Evolutionary conservation across 2,329 filamentous ascomycete species (phyloP), one percentile per base, ranked within the genome.

Genomic region (Neobulgaria alba): DNA sequence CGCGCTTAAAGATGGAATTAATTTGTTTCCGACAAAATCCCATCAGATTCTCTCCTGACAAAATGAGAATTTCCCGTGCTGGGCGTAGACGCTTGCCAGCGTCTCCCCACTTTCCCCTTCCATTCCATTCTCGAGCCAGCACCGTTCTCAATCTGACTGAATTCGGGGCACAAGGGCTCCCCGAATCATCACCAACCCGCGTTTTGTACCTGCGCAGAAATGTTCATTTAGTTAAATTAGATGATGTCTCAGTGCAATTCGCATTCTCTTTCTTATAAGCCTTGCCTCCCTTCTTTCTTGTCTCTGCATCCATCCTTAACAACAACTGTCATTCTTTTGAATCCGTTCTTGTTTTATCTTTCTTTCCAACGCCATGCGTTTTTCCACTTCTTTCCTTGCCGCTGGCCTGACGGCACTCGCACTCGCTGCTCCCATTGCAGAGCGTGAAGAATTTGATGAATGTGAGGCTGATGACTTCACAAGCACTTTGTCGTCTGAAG

Each of bases 311-410:
- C n/a, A n/a, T n/a, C n/a, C 23, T 26, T 26, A 7, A 7, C 7
- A 26, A 26, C 12, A 26, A 26, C 23, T 7, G 23, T 26, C 23
- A 12, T 12, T 26, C 23, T 7, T 26, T 26, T 12, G 12, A 7
- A 7, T 35, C 33, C 10, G 8, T n/a, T 21, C n/a, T n/a, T 20
- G 15, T n/a, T 12, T 4, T 21, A n/a, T 17, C 17, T n/a, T n/a
- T 35, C 4, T 19, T 16, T 17, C 31, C 14, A 17, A 15, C 26
- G 29, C 20, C 7, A 41, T 41, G 39, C 39, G 33, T 23, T 41
- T 41, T 41, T 36, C 23, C 30, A 31, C 16, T 36, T 41, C 15
- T 36, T 33, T 41, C n/a, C 23, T 41, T 30, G 29, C 23, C 18
- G 33, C 39, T 41, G 33, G 39, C 5, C 26, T 41, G 17, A 21